Evolutionary conservation across 164 flowering plant species (phyloP), one percentile per base, ranked within the genome.

Genomic region (Protea cynaroides): DNA sequence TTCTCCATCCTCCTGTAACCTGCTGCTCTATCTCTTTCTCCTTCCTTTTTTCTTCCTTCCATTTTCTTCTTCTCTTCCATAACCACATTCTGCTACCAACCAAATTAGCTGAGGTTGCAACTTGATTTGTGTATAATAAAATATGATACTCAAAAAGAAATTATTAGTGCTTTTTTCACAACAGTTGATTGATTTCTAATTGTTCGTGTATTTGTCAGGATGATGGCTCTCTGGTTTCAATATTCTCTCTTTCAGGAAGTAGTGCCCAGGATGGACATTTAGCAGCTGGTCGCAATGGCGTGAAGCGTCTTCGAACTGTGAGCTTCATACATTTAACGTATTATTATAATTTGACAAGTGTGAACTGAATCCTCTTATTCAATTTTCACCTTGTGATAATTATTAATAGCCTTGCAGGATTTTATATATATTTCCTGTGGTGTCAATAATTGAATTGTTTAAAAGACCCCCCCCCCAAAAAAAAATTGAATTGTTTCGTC

Each of bases 271-370:
- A 94, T 83, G 96, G 97, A 38, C 96, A 87, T 75, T 77, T 94
- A 71, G 89, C 88, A 72, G 97, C 98, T 40, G 98, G 91, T 25
- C 90, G 97, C n/a, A 93, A 93, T 77, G 98, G 98, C 62, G 98
- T 93, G 61, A 93, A 90, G 79, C 97, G 98, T 44, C 92, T 93
- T n/a, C 86, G 98, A n/a, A 93, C 97, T 34, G 98, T 93, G 81
- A 81, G 84, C 64, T 71, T 36, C 15, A 7, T 21, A 8, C 25
- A 15, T 4, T 23, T 22, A 21, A 10, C 18, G 29, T 38, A 47
- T 19, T 51, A 8, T 7, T 24, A 58, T 17, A 5, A 50, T 56
- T 61, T 36, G n/a, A 38, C 18, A 8, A 8, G 38, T 12, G 58
- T 6, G 23, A 57, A 25, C 11, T 67, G 36, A 25, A 40, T 53